Conservation (phyloP, 169 alveolate genomes). For the Cystoisospora suis region DNA sequence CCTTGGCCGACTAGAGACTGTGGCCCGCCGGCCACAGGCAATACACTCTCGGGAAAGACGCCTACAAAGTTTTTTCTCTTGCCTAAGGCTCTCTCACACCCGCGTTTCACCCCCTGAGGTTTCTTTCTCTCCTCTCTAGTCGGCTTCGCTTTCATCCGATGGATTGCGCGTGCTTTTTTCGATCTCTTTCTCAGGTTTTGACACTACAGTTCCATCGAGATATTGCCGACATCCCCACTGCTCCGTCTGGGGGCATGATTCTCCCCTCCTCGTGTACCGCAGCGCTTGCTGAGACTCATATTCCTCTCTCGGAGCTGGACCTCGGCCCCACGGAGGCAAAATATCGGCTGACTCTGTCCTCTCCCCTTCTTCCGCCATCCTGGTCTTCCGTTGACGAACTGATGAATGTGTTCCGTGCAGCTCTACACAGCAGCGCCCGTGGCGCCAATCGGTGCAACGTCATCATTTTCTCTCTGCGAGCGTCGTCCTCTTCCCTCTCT, state of each 20-base stretch:
- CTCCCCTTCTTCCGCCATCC: neutral
- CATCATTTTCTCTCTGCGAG: neutral
- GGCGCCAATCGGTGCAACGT: conserved; percentile 25
- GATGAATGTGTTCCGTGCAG: neutral
- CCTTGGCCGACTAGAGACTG: no score
- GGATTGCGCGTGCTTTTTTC: no score
- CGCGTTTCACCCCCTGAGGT: no score
- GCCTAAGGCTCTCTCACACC: no score
- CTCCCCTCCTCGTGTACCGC: no score
- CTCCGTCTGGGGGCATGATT: no score
- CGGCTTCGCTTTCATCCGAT: neutral
- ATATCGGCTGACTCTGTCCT: conserved; percentile 14
- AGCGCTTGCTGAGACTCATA: neutral
- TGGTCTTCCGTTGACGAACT: neutral
- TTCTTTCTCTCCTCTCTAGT: neutral
- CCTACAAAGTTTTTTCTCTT: no score
- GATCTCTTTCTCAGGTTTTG: neutral
- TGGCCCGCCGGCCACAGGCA: no score
- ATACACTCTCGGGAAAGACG: no score
- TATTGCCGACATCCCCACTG: neutral
- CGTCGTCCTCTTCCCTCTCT: neutral
- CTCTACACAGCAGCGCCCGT: neutral
- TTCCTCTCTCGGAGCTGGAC: conserved; percentile 10
- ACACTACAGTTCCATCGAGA: neutral
- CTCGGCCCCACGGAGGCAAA: conserved; percentile 13